Base-by-base conservation (phyloP, 257 asterid genomes). In the Mitragyna speciosa region DNA sequence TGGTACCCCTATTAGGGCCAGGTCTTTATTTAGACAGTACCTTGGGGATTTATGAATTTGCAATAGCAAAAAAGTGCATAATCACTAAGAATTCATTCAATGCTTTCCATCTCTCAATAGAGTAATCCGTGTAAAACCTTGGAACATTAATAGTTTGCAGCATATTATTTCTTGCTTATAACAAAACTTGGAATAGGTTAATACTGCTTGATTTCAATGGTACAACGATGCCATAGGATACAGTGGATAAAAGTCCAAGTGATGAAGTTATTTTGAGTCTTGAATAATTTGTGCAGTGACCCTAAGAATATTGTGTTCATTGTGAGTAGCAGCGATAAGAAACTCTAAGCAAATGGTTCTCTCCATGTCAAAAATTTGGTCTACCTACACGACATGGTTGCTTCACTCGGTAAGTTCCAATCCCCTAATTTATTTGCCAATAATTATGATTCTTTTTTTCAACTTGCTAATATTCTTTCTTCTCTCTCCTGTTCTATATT, bases 61-160 rank as follows among this genome's bases (percentile, higher is more conserved):
- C 47, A 20, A 36, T 48, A 8, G 79, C 84, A 6, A 87, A 86
- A 80, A 89, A 80, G 80, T 92, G 98, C 67, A 91, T 94, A n/a
- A 90, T 94, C 67, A 85, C 6, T 94, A 97, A 0, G 97, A 94
- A 54, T 94, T 94, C 82, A 91, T 94, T 16, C 97, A 97, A 6
- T 94, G 98, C 80, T 94, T 97, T 26, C 98, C 98, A 2, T 94
- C 98, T n/a, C 88, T 94, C 0, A 94, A 97, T 49, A 97, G 98
- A 0, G 98, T 97, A 0, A 91, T 94, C 58, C 83, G 98, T 74
- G 97, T 92, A 19, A 94, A 94, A 73, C 98, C 98, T 0, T 94
- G 98, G 98, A 85, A 94, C 70, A 85, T 89, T 24, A 84, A 87
- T 28, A 80, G 92, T 61, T 94, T 94, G 59, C 97, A 90, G 70